Evolutionary conservation across 2,329 filamentous ascomycete species (phyloP), one percentile per base, ranked within the genome.

Genomic region (Claviceps sp.): DNA sequence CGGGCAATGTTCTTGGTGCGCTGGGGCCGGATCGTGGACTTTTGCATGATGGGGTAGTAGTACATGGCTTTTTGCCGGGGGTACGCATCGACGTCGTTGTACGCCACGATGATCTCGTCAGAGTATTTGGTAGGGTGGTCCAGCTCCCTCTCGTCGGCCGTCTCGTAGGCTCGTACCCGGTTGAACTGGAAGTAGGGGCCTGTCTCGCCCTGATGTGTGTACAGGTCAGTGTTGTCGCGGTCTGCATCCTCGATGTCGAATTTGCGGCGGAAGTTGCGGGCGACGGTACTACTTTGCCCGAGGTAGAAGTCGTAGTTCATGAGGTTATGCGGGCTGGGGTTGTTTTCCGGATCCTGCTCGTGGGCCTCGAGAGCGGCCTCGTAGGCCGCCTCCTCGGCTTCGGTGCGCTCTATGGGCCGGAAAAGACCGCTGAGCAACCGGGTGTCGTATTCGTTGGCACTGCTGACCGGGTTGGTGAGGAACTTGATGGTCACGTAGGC

Each of bases 401-500:
- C 68, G 14, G 72, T 75, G 53, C 72, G 70, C 50, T 79, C 75
- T 54, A 81, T 74, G 24, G 82, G 82, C 56, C 76, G 75, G 59
- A 86, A 74, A 52, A 86, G 66, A 56, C 78, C 77, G 58, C 74
- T 76, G 47, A 82, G 74, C 26, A 86, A 71, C 40, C 82, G 80
- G 48, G 69, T 70, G 62, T 84, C 80, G 63, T 83, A 85, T 45
- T 67, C 67, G 47, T 60, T 70, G 44, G 62, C 55, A 51, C 72
- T 70, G 9, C 75, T 68, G 30, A 85, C 76, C 3, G 82, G 82
- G 62, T 82, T 83, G 57, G 76, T 80, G 50, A 75, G 74, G 65
- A 85, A 85, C 65, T 85, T 85, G 68, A 85, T 73, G 14, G 81
- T 80, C 56, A 84, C 78, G 61, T 85, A 86, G 55, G 81, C 81